Evolutionary conservation across 495 filamentous ascomycete genomes (phyloP).

Genomic region (Opeltia flavorubescens): DNA sequence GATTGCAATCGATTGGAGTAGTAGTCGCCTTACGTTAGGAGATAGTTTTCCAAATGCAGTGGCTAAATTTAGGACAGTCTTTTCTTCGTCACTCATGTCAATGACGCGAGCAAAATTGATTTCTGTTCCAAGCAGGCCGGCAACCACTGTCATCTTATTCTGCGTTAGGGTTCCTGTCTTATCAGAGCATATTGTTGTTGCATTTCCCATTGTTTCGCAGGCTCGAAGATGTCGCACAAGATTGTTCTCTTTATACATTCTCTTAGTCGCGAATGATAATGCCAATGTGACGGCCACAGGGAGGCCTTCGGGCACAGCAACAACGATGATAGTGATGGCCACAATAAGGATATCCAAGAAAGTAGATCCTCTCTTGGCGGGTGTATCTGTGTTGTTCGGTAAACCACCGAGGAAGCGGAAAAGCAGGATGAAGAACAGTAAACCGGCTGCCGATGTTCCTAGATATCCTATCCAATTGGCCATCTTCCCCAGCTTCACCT

Average conservation of each 20-base stretch:
- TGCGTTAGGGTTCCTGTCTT: conserved; percentile 61
- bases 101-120: conserved; percentile 34
- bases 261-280: conserved; percentile 54
- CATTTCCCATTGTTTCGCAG: conserved; percentile 62
- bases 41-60: conserved; percentile 27
- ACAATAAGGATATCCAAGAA: conserved; percentile 57
- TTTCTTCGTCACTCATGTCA: conserved; percentile 18
- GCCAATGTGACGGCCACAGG: conserved; percentile 54
- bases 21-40: conserved; percentile 28
- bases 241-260: conserved; percentile 58
- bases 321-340: conserved; percentile 56
- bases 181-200: conserved; percentile 55
- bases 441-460: conserved; percentile 39
- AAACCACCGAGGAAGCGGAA: conserved; percentile 46
- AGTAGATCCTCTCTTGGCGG: conserved; percentile 45
- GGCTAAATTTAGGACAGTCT: conserved; percentile 11
- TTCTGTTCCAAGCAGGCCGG: conserved; percentile 42
- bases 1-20: conserved; percentile 46
- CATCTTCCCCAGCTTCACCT: conserved; percentile 46
- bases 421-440: conserved; percentile 48
- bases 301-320: conserved; percentile 58
- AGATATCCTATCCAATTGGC: conserved; percentile 51
- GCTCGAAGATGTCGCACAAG: conserved; percentile 50
- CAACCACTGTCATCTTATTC: conserved; percentile 58
- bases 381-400: conserved; percentile 27